Evolutionary conservation across 2,329 filamentous ascomycete species (phyloP).

Genomic region (Ascochyta fabae): DNA sequence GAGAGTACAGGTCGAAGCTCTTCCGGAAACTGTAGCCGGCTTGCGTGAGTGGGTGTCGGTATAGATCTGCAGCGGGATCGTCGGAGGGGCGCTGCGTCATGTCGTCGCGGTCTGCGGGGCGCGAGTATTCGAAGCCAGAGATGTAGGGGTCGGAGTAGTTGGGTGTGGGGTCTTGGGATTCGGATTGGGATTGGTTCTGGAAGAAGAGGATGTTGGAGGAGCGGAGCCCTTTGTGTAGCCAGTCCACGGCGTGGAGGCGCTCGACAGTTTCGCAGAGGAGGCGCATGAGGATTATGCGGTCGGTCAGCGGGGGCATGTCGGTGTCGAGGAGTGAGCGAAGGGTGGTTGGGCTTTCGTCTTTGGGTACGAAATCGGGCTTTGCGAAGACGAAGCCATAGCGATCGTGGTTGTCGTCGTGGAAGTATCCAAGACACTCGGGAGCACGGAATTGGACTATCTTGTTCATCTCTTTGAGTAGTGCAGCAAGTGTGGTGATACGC

Average conservation of each 20-base stretch:
- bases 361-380: constrained; percentile 50
- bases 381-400: constrained; percentile 63
- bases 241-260: constrained; percentile 63
- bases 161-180: constrained; percentile 27
- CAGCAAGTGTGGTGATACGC: constrained; percentile 42
- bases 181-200: constrained; percentile 11
- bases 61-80: constrained; percentile 57
- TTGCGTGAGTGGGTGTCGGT: constrained; percentile 56
- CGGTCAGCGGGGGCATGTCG: constrained; percentile 58
- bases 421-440: constrained; percentile 46
- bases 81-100: constrained; percentile 58
- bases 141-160: constrained; percentile 55
- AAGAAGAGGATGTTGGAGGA: constrained; percentile 63
- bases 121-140: constrained; percentile 63
- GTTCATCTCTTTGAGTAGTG: constrained; percentile 42
- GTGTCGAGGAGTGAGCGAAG: constrained; percentile 56
- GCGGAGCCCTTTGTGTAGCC: constrained; percentile 66
- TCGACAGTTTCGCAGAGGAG: constrained; percentile 61
- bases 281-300: constrained; percentile 59
- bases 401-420: constrained; percentile 42
- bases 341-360: constrained; percentile 54
- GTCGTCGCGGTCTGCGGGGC: constrained; percentile 59
- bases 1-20: constrained; percentile 60
- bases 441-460: constrained; percentile 39
- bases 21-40: constrained; percentile 53